Conservation (phyloP, 495 filamentous ascomycete genomes). For the Xylaria castorea region DNA sequence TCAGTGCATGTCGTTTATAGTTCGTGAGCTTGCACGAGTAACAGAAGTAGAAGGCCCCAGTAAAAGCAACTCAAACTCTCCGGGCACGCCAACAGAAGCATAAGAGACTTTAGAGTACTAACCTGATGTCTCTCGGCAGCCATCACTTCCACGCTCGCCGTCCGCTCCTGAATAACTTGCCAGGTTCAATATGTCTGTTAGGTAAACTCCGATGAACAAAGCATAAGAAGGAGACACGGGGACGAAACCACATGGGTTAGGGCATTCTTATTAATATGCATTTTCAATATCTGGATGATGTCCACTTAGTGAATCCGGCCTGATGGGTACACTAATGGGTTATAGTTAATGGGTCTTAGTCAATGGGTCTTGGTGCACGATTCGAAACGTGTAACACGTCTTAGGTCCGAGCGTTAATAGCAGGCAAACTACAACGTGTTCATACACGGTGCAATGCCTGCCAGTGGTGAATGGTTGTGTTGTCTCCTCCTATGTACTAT, state of each 20-base stretch:
- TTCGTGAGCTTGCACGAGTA: background rate
- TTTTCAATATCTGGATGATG: background rate
- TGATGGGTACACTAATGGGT: slow-evolving; percentile 14
- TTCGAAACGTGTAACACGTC: slow-evolving; percentile 23
- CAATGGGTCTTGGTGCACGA: slow-evolving; percentile 12
- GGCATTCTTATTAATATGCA: slow-evolving; percentile 8
- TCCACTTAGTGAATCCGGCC: slow-evolving; percentile 11
- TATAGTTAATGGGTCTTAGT: too few relatives aligned
- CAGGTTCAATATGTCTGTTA: background rate
- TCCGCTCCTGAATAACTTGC: slow-evolving; percentile 1
- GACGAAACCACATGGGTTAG: slow-evolving; percentile 2
- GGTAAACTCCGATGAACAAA: background rate
- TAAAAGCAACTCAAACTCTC: background rate
- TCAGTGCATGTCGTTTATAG: background rate
- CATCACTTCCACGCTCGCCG: slow-evolving; percentile 15
- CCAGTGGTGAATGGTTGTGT: background rate
- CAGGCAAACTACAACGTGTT: background rate
- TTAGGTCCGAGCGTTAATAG: slow-evolving; percentile 21
- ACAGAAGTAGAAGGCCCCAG: background rate
- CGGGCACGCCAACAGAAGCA: background rate
- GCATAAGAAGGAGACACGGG: background rate
- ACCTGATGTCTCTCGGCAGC: slow-evolving; percentile 18
- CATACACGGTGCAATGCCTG: background rate
- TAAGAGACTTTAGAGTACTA: background rate
- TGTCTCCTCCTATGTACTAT: background rate